These are phyloP conservation scores for Nakazawaea wickerhamii DNA, from an alignment of 805 yeast species.

Conservation along the genomic window DNA sequence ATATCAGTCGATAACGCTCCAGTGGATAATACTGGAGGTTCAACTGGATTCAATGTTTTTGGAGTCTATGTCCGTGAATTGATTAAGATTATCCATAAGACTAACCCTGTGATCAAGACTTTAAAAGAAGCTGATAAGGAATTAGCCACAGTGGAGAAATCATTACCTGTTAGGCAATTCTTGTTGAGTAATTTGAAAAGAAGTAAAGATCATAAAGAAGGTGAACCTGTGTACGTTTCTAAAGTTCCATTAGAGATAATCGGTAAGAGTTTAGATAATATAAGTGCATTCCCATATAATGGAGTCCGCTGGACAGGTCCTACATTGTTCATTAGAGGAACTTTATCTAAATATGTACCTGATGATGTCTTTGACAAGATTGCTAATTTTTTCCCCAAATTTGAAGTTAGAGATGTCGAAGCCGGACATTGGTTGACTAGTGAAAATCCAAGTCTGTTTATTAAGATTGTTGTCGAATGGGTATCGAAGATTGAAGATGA, in stretches of 20 bases:
- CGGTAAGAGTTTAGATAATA: conserved; percentile 54
- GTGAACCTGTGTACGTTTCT: conserved; percentile 33
- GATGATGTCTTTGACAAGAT: conserved; percentile 75
- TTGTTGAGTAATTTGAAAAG: conserved; percentile 62
- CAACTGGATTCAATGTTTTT: conserved; percentile 41
- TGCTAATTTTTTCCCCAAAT: conserved; percentile 73
- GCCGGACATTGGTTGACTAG: conserved; percentile 93
- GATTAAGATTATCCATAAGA: conserved; percentile 46
- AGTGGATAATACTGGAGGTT: conserved; percentile 48
- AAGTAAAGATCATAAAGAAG: conserved; percentile 32
- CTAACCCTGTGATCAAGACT: conserved; percentile 34
- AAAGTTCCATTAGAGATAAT: conserved; percentile 71
- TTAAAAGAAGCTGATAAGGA: conserved; percentile 64
- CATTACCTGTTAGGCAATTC: conserved; percentile 64
- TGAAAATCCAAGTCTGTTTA: conserved; percentile 77
- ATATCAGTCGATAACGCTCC: conserved; percentile 92
- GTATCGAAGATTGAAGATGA: conserved; percentile 36
- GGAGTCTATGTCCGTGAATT: conserved; percentile 62
- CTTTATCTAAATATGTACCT: conserved; percentile 68
- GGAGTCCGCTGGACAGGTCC: conserved; percentile 65
- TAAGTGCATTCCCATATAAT: conserved; percentile 76
- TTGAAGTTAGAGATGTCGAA: conserved; percentile 67
- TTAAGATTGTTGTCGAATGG: conserved; percentile 56
- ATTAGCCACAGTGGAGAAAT: conserved; percentile 57
- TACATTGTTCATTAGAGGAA: conserved; percentile 73